Evolutionary conservation across 2,329 filamentous ascomycete genomes (phyloP).

Genomic region (Alternaria dauci): DNA sequence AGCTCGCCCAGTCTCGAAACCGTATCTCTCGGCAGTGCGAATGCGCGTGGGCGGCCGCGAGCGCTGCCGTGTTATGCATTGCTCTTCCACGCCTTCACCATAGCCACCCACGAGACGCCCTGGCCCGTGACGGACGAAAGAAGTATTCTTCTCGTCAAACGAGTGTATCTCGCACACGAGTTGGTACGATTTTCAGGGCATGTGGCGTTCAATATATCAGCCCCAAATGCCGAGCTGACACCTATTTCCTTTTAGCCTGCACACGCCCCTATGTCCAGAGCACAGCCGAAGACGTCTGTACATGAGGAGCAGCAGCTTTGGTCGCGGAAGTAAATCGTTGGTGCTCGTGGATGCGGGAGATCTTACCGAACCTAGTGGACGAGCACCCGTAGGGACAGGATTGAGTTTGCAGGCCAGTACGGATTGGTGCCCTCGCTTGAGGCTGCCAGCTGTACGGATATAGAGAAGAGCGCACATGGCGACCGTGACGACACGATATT

Average conservation of each 20-base stretch:
- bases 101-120: not conserved
- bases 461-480: constrained; percentile 6
- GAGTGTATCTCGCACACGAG: not conserved
- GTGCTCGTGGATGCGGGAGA: not conserved
- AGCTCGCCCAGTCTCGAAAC: constrained; percentile 9
- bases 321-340: not conserved
- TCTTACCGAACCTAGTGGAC: not conserved
- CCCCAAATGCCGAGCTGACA: not conserved
- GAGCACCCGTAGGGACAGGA: not conserved
- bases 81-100: not conserved
- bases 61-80: not conserved
- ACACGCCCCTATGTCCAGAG: not conserved
- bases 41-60: not conserved
- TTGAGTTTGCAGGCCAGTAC: not conserved
- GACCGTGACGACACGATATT: constrained; percentile 8
- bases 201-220: constrained; percentile 1
- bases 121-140: not conserved
- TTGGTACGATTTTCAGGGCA: not conserved
- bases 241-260: not conserved
- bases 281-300: not conserved
- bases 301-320: not conserved
- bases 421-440: not conserved
- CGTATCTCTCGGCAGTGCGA: not conserved
- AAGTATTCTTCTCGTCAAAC: not conserved
- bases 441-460: not conserved